Base-by-base conservation (phyloP, 306 rosid genomes). In the Datisca glomerata region DNA sequence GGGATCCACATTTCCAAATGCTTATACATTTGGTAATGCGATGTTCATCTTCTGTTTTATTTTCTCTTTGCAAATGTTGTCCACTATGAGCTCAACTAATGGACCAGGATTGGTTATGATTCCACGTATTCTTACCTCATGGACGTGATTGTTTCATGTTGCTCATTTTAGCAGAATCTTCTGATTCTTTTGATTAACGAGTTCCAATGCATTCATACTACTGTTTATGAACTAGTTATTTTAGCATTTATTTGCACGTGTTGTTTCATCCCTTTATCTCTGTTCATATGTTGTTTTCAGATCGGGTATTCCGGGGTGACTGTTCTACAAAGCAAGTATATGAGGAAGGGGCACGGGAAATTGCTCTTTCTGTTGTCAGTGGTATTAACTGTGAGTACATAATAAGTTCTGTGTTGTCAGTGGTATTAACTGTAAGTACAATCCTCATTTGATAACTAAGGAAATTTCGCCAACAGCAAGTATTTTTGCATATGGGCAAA, bases 401-500 rank as follows among this genome's bases (percentile, higher is more conserved):
- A n/a, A n/a, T n/a, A n/a, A n/a, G n/a, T n/a, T n/a, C n/a, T n/a
- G n/a, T n/a, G n/a, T n/a, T n/a, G n/a, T n/a, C n/a, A n/a, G n/a
- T n/a, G n/a, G n/a, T n/a, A n/a, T n/a, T n/a, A n/a, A n/a, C n/a
- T n/a, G n/a, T n/a, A n/a, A n/a, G n/a, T n/a, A n/a, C n/a, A n/a
- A n/a, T n/a, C n/a, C n/a, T n/a, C n/a, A n/a, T n/a, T n/a, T n/a
- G n/a, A n/a, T n/a, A n/a, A n/a, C n/a, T n/a, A n/a, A n/a, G n/a
- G n/a, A n/a, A n/a, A n/a, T n/a, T n/a, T n/a, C n/a, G n/a, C n/a
- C n/a, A n/a, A 59, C 80, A 91, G 98, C 98, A 0, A 80, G 85
- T 55, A 84, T 91, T 49, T 91, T 91, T 73, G 98, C 98, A 28
- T 91, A 91, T 44, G 98, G 98, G 43, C 98, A 91, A 68, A 91